These are phyloP conservation scores for Globisporangium nodosum DNA, from an alignment of 352 stramenopile genomes.

Conservation along the genomic window DNA sequence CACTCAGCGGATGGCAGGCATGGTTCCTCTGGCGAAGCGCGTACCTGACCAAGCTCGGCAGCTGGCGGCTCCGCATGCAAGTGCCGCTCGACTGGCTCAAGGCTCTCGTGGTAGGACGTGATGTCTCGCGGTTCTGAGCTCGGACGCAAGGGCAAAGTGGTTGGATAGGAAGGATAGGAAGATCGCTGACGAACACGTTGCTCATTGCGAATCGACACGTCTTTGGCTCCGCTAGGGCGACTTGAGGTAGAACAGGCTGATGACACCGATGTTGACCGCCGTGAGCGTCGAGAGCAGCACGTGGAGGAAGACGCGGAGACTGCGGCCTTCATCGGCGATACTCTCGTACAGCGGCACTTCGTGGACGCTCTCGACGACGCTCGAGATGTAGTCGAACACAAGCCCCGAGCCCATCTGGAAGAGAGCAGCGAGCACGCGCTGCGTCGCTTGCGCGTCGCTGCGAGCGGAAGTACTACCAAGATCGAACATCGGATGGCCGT, in stretches of 20 bases:
- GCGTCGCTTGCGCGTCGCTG: not conserved
- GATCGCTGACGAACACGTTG: not conserved
- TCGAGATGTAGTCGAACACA: constrained; percentile 25
- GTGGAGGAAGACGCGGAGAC: constrained; percentile 18
- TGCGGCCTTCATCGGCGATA: constrained; percentile 20
- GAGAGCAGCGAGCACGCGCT: constrained; percentile 6
- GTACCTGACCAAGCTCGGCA: constrained; percentile 95
- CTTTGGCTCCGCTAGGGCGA: not conserved
- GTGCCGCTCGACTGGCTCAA: constrained; percentile 98
- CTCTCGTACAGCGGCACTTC: constrained; percentile 34
- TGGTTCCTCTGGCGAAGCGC: constrained; percentile 93
- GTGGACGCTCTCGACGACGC: constrained; percentile 29
- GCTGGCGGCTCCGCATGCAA: constrained; percentile 89
- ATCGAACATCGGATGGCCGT: constrained; percentile 20
- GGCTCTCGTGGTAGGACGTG: constrained; percentile 92
- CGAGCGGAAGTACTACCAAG: not conserved
- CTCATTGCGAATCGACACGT: not conserved
- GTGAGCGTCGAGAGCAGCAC: constrained; percentile 21
- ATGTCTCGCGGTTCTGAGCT: constrained; percentile 90
- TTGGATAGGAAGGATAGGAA: not conserved
- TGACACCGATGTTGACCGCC: constrained; percentile 21
- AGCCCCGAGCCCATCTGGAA: constrained; percentile 20
- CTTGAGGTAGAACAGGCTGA: constrained; percentile 12
- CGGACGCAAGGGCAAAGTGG: no score
- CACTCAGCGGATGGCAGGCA: constrained; percentile 83